Evolutionary conservation across 495 filamentous ascomycete genomes (phyloP).

Genomic region (Penicillium cinerascens): DNA sequence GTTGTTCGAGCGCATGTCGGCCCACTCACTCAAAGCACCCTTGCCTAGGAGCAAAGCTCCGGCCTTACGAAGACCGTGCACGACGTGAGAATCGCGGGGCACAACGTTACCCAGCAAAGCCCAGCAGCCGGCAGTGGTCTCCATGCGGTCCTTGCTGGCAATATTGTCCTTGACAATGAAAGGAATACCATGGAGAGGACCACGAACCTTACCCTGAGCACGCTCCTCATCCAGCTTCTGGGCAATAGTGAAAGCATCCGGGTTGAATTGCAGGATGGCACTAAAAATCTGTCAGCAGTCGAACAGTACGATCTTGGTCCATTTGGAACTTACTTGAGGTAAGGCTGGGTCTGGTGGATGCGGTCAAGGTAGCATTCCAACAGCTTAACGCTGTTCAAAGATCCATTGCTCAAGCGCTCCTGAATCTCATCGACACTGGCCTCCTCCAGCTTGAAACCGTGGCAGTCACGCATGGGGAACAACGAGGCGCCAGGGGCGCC

Average conservation of each 20-base stretch:
- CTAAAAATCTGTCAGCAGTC: slow-evolving; percentile 17
- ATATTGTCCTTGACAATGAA: slow-evolving; percentile 77
- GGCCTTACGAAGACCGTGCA: slow-evolving; percentile 55
- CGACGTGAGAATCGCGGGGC: slow-evolving; percentile 62
- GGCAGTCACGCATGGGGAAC: slow-evolving; percentile 60
- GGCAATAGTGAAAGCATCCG: slow-evolving; percentile 58
- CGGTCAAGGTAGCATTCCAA: slow-evolving; percentile 52
- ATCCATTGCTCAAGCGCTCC: slow-evolving; percentile 32
- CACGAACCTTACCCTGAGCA: slow-evolving; percentile 47
- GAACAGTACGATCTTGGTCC: not conserved
- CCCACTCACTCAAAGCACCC: slow-evolving; percentile 70
- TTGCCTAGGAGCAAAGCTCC: slow-evolving; percentile 69
- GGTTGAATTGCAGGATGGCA: slow-evolving; percentile 59
- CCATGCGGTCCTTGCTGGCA: slow-evolving; percentile 64
- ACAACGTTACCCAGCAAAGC: slow-evolving; percentile 61
- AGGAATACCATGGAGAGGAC: slow-evolving; percentile 68
- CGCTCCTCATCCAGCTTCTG: slow-evolving; percentile 57
- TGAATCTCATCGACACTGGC: slow-evolving; percentile 57
- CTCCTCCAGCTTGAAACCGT: slow-evolving; percentile 61
- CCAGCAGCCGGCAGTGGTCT: slow-evolving; percentile 58
- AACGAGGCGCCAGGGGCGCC: slow-evolving; percentile 28
- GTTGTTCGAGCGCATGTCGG: slow-evolving; percentile 66
- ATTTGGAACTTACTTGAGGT: slow-evolving; percentile 52
- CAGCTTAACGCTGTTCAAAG: slow-evolving; percentile 47
- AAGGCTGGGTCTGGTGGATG: slow-evolving; percentile 51